Evolutionary conservation across 2,329 filamentous ascomycete species (phyloP), one percentile per base, ranked within the genome.

Genomic region (Xylariales sp.): DNA sequence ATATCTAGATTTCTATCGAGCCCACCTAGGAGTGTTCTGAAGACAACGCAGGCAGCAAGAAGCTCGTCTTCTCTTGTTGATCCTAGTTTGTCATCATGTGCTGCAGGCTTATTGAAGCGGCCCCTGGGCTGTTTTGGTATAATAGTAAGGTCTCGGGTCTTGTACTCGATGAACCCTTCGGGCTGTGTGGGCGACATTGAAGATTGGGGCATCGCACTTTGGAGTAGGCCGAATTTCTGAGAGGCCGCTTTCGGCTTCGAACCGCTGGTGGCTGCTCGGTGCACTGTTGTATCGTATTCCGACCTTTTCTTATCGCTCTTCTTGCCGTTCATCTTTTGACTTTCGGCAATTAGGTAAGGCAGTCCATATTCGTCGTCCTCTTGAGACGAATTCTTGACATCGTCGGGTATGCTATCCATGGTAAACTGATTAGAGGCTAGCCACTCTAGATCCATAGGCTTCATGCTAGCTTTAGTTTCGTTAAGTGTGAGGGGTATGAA

Each of bases 1-100:
- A 88, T 90, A 72, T 91, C 89, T 28, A 89, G 81, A 1, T 82
- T 80, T 71, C 86, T 84, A 69, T 88, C 86, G 10, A 88, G 81
- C 6, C 89, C 89, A 9, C 89, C 89, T 6, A 89, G 79, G 8
- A 91, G 78, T 7, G 85, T 85, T 18, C 85, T 83, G 45, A 90
- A 81, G 14, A 86, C 84, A 58, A 90, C 80, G 65, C 90, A 87
- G 3, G 87, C 85, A 18, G 87, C 84, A 59, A 90, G 79, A 34
- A 89, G 79, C 52, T 85, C 81, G 43, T 79, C 80, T 64, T 84
- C 82, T 72, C 82, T 80, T 56, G 83, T 80, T 3, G 80, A 72
- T 1, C 80, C 77, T 54, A 80, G 75, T 23, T 73, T 73, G 2
- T 78, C 75, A 14, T 77, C 77, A 10, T 73, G 73, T 9, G 73